Evolutionary conservation across 2,329 filamentous ascomycete genomes (phyloP).

Genomic region (Aspergillus bombycis): DNA sequence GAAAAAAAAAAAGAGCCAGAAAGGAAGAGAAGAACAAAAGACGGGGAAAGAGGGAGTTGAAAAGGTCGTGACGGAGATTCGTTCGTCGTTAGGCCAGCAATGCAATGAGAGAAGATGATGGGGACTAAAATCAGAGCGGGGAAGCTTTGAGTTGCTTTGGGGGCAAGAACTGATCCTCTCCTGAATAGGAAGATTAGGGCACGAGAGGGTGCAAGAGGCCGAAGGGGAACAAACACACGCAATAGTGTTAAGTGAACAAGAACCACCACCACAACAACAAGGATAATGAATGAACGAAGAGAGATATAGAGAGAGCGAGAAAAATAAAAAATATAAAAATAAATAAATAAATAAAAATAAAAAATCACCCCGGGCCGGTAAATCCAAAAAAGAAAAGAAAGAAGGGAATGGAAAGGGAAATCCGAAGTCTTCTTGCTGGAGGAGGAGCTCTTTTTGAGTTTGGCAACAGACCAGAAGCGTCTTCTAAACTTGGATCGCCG

Average conservation of each 20-base stretch:
- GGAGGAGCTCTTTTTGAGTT: slow-evolving; percentile 1
- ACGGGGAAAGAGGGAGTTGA: background rate
- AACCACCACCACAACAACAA: background rate
- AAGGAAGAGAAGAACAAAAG: background rate
- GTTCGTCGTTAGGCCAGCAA: slow-evolving; percentile 6
- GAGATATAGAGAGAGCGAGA: background rate
- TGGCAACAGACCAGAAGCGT: slow-evolving; percentile 11
- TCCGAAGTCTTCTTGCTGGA: background rate
- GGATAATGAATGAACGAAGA: background rate
- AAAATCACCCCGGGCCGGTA: background rate
- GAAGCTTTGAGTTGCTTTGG: slow-evolving; percentile 15
- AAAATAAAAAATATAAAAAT: background rate
- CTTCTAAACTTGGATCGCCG: slow-evolving; percentile 18
- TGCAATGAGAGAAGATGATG: slow-evolving; percentile 3
- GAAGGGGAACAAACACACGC: background rate
- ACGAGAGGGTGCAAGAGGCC: background rate
- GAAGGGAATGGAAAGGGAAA: slow-evolving; percentile 4
- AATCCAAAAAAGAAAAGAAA: background rate
- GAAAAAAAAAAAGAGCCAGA: slow-evolving; percentile 1
- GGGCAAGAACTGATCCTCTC: slow-evolving; percentile 12
- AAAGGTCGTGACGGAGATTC: background rate
- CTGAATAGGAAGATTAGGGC: slow-evolving; percentile 13
- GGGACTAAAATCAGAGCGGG: slow-evolving; percentile 10
- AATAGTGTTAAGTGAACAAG: background rate
- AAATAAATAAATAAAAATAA: background rate